Evolutionary conservation across 805 yeast genomes (phyloP).

Genomic region (Yarrowia sp.): DNA sequence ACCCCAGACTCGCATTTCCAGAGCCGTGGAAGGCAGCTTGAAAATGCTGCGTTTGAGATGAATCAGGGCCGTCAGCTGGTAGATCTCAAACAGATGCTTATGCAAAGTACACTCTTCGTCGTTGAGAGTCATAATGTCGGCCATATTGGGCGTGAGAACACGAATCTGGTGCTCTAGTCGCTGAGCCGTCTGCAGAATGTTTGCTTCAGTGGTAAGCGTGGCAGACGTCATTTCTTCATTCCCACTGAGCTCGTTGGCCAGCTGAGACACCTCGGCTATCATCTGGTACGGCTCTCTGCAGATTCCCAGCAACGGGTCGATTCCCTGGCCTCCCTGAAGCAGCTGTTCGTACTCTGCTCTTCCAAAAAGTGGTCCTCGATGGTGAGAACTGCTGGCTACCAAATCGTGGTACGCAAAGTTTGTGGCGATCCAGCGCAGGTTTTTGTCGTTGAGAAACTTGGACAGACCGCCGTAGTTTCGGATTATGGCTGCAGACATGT

Average conservation of each 20-base stretch:
- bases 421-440: slow-evolving; percentile 66
- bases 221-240: background rate
- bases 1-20: slow-evolving; percentile 60
- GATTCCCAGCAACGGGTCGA: slow-evolving; percentile 71
- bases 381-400: slow-evolving; percentile 56
- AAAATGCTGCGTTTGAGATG: slow-evolving; percentile 65
- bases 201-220: background rate
- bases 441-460: slow-evolving; percentile 50
- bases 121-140: slow-evolving; percentile 43
- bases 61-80: slow-evolving; percentile 64
- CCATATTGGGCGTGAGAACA: slow-evolving; percentile 50
- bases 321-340: slow-evolving; percentile 42
- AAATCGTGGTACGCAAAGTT: slow-evolving; percentile 81
- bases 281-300: slow-evolving; percentile 64
- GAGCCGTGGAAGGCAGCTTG: slow-evolving; percentile 54
- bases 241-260: slow-evolving; percentile 44
- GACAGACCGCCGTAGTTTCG: slow-evolving; percentile 59
- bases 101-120: slow-evolving; percentile 59
- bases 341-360: slow-evolving; percentile 56
- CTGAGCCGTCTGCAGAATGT: slow-evolving; percentile 31
- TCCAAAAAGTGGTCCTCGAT: slow-evolving; percentile 64
- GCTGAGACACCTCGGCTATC: slow-evolving; percentile 63
- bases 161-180: slow-evolving; percentile 50
- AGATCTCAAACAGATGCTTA: slow-evolving; percentile 65
- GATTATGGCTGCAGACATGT: slow-evolving; percentile 63